Base-by-base conservation (phyloP, 495 filamentous ascomycete genomes). In the Thermochaetoides thermophila region DNA sequence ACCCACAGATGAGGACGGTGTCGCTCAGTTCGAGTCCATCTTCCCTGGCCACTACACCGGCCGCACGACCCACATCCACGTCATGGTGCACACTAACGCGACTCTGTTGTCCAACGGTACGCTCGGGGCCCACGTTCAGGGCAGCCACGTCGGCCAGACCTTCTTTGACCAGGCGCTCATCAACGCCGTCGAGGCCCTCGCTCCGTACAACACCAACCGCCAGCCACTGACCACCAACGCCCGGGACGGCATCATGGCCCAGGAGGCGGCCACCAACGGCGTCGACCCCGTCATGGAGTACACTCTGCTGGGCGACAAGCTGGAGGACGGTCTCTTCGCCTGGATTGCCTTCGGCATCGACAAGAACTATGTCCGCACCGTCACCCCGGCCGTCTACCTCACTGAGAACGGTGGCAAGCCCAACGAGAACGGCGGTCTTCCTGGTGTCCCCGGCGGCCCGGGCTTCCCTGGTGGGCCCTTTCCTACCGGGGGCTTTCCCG, bases 91-190 rank as follows among this genome's bases (percentile, higher is more conserved):
- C 43, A 28, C 53, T 20, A 55, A 64, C 33, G 62, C 57, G 4
- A 57, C 46, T 0, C 31, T 61, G 3, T 37, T 56, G 22, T 35
- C 50, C 10, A 75, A 73, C 51, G 56, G 57, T 42, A 71, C 64
- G 12, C 42, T 68, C 23, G 53, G 63, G 7, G 62, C 64, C 17
- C 50, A 53, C 12, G 59, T 33, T 13, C 45, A 44, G 4, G 52
- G 69, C 26, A 52, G 59, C n/a, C 70, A 80, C 48, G 57, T 76
- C 34, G 56, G 73, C 36, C 73, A 79, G 49, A 40, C 78, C 10
- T 80, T 73, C 65, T 81, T 68, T 52, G 68, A 70, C 33, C 63
- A 78, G 43, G 60, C 56, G 19, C 62, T 77, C 13, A 63, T 70
- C 39, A 49, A 42, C 8, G 61, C 59, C 21, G 69, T 80, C 24